Conservation (phyloP, 2,329 filamentous ascomycete genomes). For the Albifimbria verrucaria region DNA sequence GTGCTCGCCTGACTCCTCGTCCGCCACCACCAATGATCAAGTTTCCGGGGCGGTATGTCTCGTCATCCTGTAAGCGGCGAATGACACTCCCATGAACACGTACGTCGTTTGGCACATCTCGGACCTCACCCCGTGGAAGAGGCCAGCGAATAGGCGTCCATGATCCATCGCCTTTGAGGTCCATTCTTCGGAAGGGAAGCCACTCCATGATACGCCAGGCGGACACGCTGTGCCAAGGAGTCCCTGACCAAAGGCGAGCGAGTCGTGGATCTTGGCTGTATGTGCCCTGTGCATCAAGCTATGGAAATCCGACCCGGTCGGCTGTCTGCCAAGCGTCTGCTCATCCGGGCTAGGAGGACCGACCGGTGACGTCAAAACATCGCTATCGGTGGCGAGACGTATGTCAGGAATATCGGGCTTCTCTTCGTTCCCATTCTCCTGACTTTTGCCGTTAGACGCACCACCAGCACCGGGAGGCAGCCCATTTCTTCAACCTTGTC, state of each 20-base stretch:
- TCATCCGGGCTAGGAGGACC: slow-evolving; percentile 15
- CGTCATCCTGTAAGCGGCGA: slow-evolving; percentile 62
- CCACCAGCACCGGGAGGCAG: slow-evolving; percentile 35
- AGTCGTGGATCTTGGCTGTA: slow-evolving; percentile 63
- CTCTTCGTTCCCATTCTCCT: slow-evolving; percentile 1
- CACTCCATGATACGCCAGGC: slow-evolving; percentile 80
- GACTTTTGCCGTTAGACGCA: not conserved
- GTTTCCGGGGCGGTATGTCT: slow-evolving; percentile 71
- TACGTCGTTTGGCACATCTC: slow-evolving; percentile 70
- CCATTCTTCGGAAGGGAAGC: slow-evolving; percentile 77
- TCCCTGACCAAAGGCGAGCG: slow-evolving; percentile 62
- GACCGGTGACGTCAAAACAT: slow-evolving; percentile 15
- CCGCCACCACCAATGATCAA: slow-evolving; percentile 78
- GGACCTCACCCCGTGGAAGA: slow-evolving; percentile 70
- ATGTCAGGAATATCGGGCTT: slow-evolving; percentile 27
- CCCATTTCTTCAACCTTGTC: slow-evolving; percentile 65
- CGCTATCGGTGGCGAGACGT: slow-evolving; percentile 18
- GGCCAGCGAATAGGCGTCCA: slow-evolving; percentile 84
- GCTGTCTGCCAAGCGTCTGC: slow-evolving; percentile 15
- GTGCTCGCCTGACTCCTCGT: slow-evolving; percentile 61
- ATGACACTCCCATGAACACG: slow-evolving; percentile 73
- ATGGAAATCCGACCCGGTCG: slow-evolving; percentile 42
- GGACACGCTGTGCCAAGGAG: slow-evolving; percentile 53
- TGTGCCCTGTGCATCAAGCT: slow-evolving; percentile 56
- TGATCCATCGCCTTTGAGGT: slow-evolving; percentile 65